Evolutionary conservation across 2,329 filamentous ascomycete genomes (phyloP).

Genomic region (Botrytis hyacinthi): DNA sequence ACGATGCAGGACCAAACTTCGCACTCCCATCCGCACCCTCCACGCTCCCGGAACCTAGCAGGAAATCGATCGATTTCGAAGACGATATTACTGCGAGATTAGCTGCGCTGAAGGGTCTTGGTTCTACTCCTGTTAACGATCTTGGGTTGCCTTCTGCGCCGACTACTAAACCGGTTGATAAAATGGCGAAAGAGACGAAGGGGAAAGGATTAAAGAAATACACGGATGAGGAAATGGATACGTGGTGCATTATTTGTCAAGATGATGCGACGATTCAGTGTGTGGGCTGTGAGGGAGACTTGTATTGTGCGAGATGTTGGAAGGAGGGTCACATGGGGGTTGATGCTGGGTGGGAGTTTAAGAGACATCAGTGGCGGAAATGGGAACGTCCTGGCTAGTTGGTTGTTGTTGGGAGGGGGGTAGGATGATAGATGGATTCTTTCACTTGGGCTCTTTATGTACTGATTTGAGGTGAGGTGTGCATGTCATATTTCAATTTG

Average conservation of each 20-base stretch:
- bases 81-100: slow-evolving; percentile 35
- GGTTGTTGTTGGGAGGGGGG: neutral
- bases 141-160: slow-evolving; percentile 37
- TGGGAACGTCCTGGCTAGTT: slow-evolving; percentile 45
- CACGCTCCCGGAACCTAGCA: slow-evolving; percentile 25
- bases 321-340: slow-evolving; percentile 73
- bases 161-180: slow-evolving; percentile 32
- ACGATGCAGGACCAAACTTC: slow-evolving; percentile 19
- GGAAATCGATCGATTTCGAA: slow-evolving; percentile 35
- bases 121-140: slow-evolving; percentile 20
- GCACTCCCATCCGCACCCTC: slow-evolving; percentile 33
- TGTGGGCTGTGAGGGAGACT: slow-evolving; percentile 65
- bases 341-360: slow-evolving; percentile 67
- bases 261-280: slow-evolving; percentile 75
- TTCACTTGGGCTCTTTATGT: neutral
- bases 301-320: slow-evolving; percentile 80
- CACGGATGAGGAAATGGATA: slow-evolving; percentile 69
- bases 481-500: neutral
- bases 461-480: neutral
- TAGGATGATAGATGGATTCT: fast-evolving
- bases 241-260: slow-evolving; percentile 80
- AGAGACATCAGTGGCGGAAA: slow-evolving; percentile 64
- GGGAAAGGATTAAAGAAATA: slow-evolving; percentile 39
- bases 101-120: slow-evolving; percentile 32
- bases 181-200: slow-evolving; percentile 14